These are phyloP conservation scores for Musa schizocarpa DNA, from an alignment of 176 grass and related monocot genomes.

Conservation along the genomic window DNA sequence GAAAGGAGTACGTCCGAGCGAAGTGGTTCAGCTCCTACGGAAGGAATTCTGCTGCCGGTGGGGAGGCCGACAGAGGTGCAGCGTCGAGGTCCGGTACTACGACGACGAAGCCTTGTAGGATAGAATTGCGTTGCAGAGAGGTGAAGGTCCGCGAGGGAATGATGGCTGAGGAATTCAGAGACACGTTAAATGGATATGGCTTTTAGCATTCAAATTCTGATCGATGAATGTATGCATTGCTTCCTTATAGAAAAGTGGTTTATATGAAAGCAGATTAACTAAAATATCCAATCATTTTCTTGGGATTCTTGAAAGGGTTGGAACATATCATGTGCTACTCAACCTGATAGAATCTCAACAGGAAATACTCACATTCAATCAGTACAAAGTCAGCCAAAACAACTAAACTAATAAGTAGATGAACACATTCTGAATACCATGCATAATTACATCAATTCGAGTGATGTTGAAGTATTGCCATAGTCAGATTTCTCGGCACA, in stretches of 20 bases:
- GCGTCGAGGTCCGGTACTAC: not conserved
- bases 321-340: no score
- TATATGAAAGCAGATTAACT: no score
- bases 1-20: constrained; percentile 43
- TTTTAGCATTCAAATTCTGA: not conserved
- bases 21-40: constrained; percentile 55
- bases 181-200: not conserved
- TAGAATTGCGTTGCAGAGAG: constrained; percentile 31
- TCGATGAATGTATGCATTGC: not conserved
- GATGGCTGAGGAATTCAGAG: not conserved
- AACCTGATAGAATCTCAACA: no score
- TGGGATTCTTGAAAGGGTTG: no score
- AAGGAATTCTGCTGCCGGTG: not conserved
- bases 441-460: no score
- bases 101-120: constrained; percentile 23
- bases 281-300: no score
- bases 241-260: not conserved
- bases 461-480: no score
- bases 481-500: no score
- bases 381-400: no score
- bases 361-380: no score
- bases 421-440: no score
- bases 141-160: constrained; percentile 1
- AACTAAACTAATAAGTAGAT: no score
- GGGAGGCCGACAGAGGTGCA: not conserved